Evolutionary conservation across 2,329 filamentous ascomycete species (phyloP), one percentile per base, ranked within the genome.

Genomic region (Diplocarpon rosae): DNA sequence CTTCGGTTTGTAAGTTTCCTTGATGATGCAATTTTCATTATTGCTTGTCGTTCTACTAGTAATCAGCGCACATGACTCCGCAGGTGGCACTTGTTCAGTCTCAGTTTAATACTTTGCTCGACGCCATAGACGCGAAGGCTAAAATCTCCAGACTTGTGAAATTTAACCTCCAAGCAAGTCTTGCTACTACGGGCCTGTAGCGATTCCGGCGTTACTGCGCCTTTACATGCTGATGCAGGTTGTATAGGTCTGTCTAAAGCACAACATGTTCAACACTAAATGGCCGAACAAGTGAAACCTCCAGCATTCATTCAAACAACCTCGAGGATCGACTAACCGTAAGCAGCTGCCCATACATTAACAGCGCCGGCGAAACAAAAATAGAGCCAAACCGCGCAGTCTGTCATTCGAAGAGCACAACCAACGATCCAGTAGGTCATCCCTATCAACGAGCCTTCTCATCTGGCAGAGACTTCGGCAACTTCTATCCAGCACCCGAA

Each of bases 251-350:
- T n/a, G n/a, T n/a, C n/a, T n/a, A 1, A 76, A 77, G 48, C 72
- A 72, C 0, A 56, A 62, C 41, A 66, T 68, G 13, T 71, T 75
- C 8, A 65, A 63, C 2, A 63, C 63, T 11, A 44, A 39, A 3
- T 52, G 49, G 40, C 54, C 68, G 58, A 67, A 66, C 50, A 77
- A 75, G 54, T 73, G 77, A 42, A 75, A 73, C 39, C 75, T 52
- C 71, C 64, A 36, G 69, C 66, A 47, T 70, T 75, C 52, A 71
- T 64, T 0, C 65, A 66, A 8, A 64, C 65, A n/a, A 78, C 78
- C 61, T 58, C 71, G 2, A 68, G 73, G 1, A 60, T 61, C n/a
- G n/a, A 17, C 79, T 78, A 63, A 76, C 75, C 0, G 66, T 0
- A 63, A 63, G 8, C 59, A 12, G 58, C 14, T 66, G 65, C 47